phyloP scores from a whole-genome alignment of 805 yeast species.

The Metschnikowia drakensbergensis region DNA sequence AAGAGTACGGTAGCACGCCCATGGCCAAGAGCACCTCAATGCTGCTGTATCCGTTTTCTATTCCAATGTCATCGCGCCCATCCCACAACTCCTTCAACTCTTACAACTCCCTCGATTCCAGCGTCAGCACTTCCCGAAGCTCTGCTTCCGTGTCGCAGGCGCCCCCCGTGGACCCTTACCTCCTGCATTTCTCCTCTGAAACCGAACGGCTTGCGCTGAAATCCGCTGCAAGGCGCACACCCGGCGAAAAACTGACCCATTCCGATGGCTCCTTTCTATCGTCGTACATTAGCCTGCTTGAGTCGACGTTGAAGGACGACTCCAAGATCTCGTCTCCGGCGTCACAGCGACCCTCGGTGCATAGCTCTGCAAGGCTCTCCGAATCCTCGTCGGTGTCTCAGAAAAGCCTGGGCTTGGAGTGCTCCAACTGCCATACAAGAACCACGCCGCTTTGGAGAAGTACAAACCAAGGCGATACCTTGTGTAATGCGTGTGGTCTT shows the following conservation, averaged over 20 bases:
- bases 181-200: conserved; percentile 1
- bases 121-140: background rate
- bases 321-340: conserved; percentile 12
- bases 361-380: conserved; percentile 10
- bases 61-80: background rate
- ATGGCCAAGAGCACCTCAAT: background rate
- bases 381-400: conserved; percentile 12
- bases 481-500: conserved; percentile 46
- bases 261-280: conserved; percentile 27
- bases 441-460: conserved; percentile 46
- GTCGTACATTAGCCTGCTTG: conserved; percentile 38
- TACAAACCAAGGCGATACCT: conserved; percentile 38
- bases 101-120: background rate
- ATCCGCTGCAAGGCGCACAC: background rate
- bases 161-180: conserved; percentile 3
- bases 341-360: background rate
- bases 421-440: conserved; percentile 41
- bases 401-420: conserved; percentile 25
- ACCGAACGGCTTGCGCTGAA: background rate
- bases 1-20: conserved; percentile 23
- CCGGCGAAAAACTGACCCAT: background rate
- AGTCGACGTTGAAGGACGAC: conserved; percentile 32
- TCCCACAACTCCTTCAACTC: background rate
- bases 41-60: conserved; percentile 1
- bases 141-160: background rate